These are phyloP conservation scores for Hypoxylon perforatum DNA, from an alignment of 495 filamentous ascomycete genomes.

Conservation along the genomic window DNA sequence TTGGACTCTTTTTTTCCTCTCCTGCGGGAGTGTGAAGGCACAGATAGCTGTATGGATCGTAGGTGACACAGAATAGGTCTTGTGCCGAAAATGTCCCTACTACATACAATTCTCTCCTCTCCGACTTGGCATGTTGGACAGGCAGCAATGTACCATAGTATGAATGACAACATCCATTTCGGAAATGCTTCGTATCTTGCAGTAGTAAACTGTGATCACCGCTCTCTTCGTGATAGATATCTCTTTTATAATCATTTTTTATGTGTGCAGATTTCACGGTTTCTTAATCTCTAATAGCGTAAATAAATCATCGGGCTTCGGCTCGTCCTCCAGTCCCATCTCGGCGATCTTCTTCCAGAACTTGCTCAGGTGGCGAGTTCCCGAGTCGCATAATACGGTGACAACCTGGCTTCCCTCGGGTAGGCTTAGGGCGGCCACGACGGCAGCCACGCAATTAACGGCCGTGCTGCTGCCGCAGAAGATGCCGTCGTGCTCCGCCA, in stretches of 20 bases:
- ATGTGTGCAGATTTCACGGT: conserved; percentile 13
- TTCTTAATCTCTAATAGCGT: conserved; percentile 49
- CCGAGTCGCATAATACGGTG: conserved; percentile 91
- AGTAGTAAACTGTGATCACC: too few species aligned
- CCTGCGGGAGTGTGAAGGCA: too few species aligned
- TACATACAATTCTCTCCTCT: too few species aligned
- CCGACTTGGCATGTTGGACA: too few species aligned
- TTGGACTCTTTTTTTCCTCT: background rate
- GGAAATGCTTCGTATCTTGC: too few species aligned
- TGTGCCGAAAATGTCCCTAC: too few species aligned
- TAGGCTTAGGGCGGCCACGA: conserved; percentile 77
- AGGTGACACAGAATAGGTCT: too few species aligned
- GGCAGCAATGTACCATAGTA: too few species aligned
- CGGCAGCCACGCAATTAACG: conserved; percentile 94
- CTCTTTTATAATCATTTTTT: background rate
- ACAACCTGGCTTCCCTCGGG: conserved; percentile 79
- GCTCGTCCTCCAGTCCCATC: conserved; percentile 67
- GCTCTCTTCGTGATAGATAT: background rate
- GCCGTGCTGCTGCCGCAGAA: conserved; percentile 94
- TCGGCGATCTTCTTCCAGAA: conserved; percentile 89
- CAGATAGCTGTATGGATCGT: too few species aligned
- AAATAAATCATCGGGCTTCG: conserved; percentile 49
- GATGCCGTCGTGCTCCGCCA: conserved; percentile 95
- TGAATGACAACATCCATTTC: too few species aligned
- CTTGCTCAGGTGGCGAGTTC: conserved; percentile 89